Evolutionary conservation across 2,329 filamentous ascomycete species (phyloP), one percentile per base, ranked within the genome.

Genomic region (Fusarium nurragi): DNA sequence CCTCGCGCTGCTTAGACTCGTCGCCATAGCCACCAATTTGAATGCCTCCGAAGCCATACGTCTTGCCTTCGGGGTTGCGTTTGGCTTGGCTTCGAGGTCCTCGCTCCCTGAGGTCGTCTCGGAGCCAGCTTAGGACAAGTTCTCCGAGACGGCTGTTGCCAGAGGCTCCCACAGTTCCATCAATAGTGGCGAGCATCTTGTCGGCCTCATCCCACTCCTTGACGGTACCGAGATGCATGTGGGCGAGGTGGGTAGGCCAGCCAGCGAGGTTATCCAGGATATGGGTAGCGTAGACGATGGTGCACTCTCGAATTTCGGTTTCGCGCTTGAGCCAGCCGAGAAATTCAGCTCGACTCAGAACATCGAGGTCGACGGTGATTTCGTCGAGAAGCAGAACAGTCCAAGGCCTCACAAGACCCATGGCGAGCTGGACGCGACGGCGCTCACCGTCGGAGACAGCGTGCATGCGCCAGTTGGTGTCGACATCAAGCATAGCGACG

Each of bases 211-310:
- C 94, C 89, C 90, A 96, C 77, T 96, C 91, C 82, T 92, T 94
- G 64, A 97, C 90, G 63, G 84, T 87, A 25, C 95, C 95, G 43
- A 97, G 77, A 74, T 93, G 90, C 94, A 99, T 97, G 76, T 98
- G 94, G 46, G 97, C 94, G 34, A 99, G 83, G 78, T 99, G 94
- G 1, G 92, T 97, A 8, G 95, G 95, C 95, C 95, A 99, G 19
- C 90, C 89, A 1, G 93, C 93, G 47, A 99, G 81, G 76, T 98
- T 97, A 75, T 99, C 95, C 69, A 99, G 80, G 65, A 99, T 97
- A 78, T 99, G 95, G 14, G 95, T 99, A 9, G 95, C 95, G 76
- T 99, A 99, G 26, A 99, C 93, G 71, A 99, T 92, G 6, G 95
- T 97, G 75, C 94, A 97, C 36, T 88, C 84, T 50, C 94, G 84